phyloP scores from a whole-genome alignment of 2,329 filamentous ascomycete species.

The Xylariaceae sp. region DNA sequence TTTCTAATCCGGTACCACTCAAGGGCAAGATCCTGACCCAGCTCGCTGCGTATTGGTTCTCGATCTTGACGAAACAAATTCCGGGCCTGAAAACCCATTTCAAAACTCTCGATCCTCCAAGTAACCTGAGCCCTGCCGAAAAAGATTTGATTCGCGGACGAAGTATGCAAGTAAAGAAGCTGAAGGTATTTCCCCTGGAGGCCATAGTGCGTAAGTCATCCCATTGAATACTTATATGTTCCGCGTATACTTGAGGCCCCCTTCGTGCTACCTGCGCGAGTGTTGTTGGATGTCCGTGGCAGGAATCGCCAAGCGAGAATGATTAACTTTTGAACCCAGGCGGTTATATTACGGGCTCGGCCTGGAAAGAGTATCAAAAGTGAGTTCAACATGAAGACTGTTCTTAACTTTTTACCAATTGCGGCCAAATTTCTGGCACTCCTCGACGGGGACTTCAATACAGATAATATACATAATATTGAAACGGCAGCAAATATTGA shows the following conservation, averaged over 20 bases:
- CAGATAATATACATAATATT: too few relatives aligned
- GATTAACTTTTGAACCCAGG: too few relatives aligned
- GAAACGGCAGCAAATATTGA: constrained; percentile 60
- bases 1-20: constrained; percentile 54
- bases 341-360: constrained; percentile 81
- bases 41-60: constrained; percentile 49
- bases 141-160: constrained; percentile 55
- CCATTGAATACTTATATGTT: too few relatives aligned
- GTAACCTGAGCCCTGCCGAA: constrained; percentile 36
- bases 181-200: constrained; percentile 73
- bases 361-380: constrained; percentile 71
- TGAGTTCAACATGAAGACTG: too few relatives aligned
- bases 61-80: constrained; percentile 37
- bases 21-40: constrained; percentile 49
- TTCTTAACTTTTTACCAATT: too few relatives aligned
- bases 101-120: constrained; percentile 36
- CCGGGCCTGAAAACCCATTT: constrained; percentile 49
- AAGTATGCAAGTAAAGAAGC: constrained; percentile 71
- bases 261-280: too few relatives aligned
- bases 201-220: constrained; percentile 60
- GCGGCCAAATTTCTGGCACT: too few relatives aligned
- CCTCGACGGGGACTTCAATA: constrained; percentile 88
- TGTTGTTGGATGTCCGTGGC: too few relatives aligned
- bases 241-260: too few relatives aligned
- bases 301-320: too few relatives aligned